phyloP scores from a whole-genome alignment of 1,139 yeast species.

The Lodderomyces orthopsilosis region DNA sequence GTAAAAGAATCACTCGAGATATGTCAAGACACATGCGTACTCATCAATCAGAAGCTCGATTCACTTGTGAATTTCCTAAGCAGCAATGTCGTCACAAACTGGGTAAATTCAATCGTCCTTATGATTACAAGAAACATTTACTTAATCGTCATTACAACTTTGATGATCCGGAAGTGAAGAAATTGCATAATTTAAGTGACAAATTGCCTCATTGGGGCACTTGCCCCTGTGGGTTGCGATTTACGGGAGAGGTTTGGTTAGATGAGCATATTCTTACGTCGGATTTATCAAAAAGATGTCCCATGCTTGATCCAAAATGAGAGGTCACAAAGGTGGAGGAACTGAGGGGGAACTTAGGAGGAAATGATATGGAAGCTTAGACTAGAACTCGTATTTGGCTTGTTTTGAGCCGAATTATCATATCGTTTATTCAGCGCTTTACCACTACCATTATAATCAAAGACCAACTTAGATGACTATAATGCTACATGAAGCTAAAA shows the following conservation, averaged over 20 bases:
- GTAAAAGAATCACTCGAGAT: constrained; percentile 57
- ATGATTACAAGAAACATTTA: constrained; percentile 67
- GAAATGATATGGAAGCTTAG: too few species aligned
- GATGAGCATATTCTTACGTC: constrained; percentile 49
- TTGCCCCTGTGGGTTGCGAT: constrained; percentile 56
- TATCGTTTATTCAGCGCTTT: too few species aligned
- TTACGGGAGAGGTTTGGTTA: constrained; percentile 55
- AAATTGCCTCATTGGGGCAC: constrained; percentile 53
- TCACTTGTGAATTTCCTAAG: constrained; percentile 58
- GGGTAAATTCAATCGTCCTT: constrained; percentile 65
- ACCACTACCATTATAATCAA: too few species aligned
- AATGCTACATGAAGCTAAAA: background rate
- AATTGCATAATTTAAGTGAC: constrained; percentile 51
- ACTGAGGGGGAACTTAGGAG: too few species aligned
- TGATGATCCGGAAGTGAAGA: constrained; percentile 47
- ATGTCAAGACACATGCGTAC: constrained; percentile 65
- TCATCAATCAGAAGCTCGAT: constrained; percentile 57
- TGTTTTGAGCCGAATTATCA: too few species aligned
- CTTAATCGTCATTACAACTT: constrained; percentile 61
- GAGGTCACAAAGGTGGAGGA: too few species aligned
- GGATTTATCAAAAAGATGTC: constrained; percentile 28
- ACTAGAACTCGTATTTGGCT: background rate
- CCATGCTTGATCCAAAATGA: constrained; percentile 18
- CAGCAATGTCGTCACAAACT: constrained; percentile 56
- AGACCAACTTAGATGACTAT: too few species aligned